Evolutionary conservation across 75 land plant genomes (phyloP).

Genomic region (Gnetum montanum): DNA sequence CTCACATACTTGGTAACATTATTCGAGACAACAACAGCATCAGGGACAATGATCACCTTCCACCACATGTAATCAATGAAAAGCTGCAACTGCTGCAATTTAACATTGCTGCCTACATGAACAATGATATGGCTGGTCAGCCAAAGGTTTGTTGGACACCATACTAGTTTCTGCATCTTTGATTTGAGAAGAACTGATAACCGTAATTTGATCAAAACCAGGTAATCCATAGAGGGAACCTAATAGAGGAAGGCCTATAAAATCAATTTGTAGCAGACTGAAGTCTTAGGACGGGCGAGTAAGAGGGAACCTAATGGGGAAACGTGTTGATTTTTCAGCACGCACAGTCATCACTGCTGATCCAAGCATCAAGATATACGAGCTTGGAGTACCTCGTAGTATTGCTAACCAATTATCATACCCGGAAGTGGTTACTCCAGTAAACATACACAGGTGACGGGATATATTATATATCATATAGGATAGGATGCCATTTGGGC

Average conservation of each 20-base stretch:
- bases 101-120: slow-evolving; percentile 95
- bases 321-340: slow-evolving; percentile 98
- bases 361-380: slow-evolving; percentile 96
- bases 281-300: slow-evolving; percentile 99
- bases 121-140: slow-evolving; percentile 96
- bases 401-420: slow-evolving; percentile 93
- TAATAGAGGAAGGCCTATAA: slow-evolving; percentile 87
- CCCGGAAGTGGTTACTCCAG: slow-evolving; percentile 98
- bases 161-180: neutral
- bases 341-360: slow-evolving; percentile 99
- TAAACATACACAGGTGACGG: slow-evolving; percentile 86
- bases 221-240: no score
- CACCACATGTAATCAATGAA: slow-evolving; percentile 90
- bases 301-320: slow-evolving; percentile 98
- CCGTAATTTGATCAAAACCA: no score
- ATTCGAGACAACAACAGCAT: slow-evolving; percentile 90
- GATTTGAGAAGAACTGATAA: slow-evolving; percentile 7
- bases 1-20: slow-evolving; percentile 97
- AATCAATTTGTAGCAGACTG: slow-evolving; percentile 92
- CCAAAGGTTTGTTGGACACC: slow-evolving; percentile 76
- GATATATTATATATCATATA: no score
- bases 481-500: no score
- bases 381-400: slow-evolving; percentile 98
- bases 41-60: slow-evolving; percentile 89
- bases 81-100: slow-evolving; percentile 93